These are phyloP conservation scores for Erysimum cheiranthoides DNA, from an alignment of 345 rosid genomes.

Conservation along the genomic window DNA sequence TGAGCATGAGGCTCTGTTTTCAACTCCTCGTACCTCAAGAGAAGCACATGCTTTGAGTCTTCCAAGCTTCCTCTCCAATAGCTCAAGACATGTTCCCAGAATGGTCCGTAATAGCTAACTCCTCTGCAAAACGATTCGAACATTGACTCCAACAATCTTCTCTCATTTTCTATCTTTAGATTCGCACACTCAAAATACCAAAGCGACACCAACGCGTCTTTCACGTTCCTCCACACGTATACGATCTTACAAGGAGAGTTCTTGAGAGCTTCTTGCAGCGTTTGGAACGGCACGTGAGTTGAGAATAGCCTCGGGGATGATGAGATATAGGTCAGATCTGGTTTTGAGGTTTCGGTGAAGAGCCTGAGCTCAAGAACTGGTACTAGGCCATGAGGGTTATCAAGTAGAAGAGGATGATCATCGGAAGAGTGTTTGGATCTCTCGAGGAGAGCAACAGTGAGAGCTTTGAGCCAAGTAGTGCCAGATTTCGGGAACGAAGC, in stretches of 20 bases:
- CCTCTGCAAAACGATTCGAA: slow-evolving; percentile 46
- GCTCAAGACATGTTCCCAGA: slow-evolving; percentile 41
- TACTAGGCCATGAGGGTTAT: slow-evolving; percentile 31
- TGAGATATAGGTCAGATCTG: slow-evolving; percentile 7
- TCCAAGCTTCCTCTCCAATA: slow-evolving; percentile 40
- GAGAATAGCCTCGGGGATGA: slow-evolving; percentile 34
- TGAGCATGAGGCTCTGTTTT: slow-evolving; percentile 10
- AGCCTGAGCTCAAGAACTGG: slow-evolving; percentile 22
- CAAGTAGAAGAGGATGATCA: slow-evolving; percentile 28
- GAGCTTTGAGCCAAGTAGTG: slow-evolving; percentile 47
- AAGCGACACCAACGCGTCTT: slow-evolving; percentile 36
- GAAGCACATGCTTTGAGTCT: slow-evolving; percentile 23
- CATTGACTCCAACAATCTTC: slow-evolving; percentile 21
- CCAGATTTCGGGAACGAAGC: slow-evolving; percentile 34
- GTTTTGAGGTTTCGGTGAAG: background rate
- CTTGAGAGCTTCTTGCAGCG: slow-evolving; percentile 17
- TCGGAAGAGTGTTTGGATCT: slow-evolving; percentile 12
- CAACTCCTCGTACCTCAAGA: slow-evolving; percentile 46
- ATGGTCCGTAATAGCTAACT: slow-evolving; percentile 29
- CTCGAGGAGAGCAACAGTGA: slow-evolving; percentile 27
- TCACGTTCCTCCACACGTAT: slow-evolving; percentile 41
- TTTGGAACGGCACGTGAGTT: slow-evolving; percentile 37
- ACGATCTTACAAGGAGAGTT: slow-evolving; percentile 36
- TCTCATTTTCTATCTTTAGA: background rate
- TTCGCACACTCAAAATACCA: slow-evolving; percentile 38